These are phyloP conservation scores for Carnegiea gigantea DNA, from an alignment of 179 eudicot genomes.

Conservation along the genomic window DNA sequence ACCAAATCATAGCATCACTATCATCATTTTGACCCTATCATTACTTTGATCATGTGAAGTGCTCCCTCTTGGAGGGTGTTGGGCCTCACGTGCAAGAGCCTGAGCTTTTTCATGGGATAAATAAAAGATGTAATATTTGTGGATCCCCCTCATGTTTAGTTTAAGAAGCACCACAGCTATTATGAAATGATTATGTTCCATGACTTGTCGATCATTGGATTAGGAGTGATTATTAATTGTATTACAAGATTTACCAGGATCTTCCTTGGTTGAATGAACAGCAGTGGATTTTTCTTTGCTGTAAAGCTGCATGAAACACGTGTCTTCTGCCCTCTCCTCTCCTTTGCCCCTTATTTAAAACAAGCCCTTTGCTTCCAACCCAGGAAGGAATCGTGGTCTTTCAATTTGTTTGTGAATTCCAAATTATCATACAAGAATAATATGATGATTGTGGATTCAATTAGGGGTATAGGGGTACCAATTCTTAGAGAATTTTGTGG, in stretches of 20 bases:
- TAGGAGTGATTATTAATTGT: slow-evolving; percentile 21
- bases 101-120: not conserved
- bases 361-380: no score
- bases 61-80: not conserved
- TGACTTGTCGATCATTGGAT: slow-evolving; percentile 17
- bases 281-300: slow-evolving; percentile 22
- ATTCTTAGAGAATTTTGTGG: no score
- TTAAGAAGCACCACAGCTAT: slow-evolving; percentile 22
- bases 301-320: slow-evolving; percentile 29
- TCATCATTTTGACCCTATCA: slow-evolving; percentile 7
- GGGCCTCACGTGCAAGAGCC: not conserved
- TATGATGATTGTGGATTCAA: no score
- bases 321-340: slow-evolving; percentile 5
- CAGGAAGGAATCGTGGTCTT: no score
- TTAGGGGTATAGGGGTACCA: no score
- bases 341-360: no score
- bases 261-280: slow-evolving; percentile 25
- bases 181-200: slow-evolving; percentile 32
- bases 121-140: not conserved
- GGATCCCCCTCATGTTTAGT: slow-evolving; percentile 4
- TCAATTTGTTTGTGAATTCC: no score
- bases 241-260: slow-evolving; percentile 20
- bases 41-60: not conserved
- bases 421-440: no score
- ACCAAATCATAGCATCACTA: not conserved